Evolutionary conservation across 768 basidiomycete species (phyloP), one percentile per base, ranked within the genome.

Genomic region (Leccinellum albellum): DNA sequence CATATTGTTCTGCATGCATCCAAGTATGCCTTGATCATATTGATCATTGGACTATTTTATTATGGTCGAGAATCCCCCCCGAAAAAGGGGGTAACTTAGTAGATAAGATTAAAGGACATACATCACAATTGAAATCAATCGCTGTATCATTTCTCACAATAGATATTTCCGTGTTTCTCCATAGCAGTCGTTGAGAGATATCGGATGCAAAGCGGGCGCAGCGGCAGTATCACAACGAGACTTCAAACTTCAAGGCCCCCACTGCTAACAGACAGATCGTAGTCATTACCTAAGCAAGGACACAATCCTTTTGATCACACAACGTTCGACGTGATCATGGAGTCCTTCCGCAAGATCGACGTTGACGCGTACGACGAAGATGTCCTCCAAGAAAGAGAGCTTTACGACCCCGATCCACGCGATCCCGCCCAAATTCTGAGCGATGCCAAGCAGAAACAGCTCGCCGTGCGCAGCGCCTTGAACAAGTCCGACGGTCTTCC

Each of bases 281-380:
- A 9, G 13, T 21, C n/a, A 7, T 56, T 55, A 56, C 55, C n/a
- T 63, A 62, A 62, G 48, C 62, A 31, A n/a, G 10, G 7, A 14
- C 26, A 12, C 33, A 3, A 33, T 28, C 24, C 12, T 28, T 24
- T 26, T 52, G 32, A 51, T 20, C 33, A 42, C 44, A 32, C 24
- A 21, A 44, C 42, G 13, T 23, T 54, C 53, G 13, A 74, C 75
- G 66, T n/a, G 17, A 82, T 79, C 28, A 28, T 28, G 77, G 17
- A 35, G 35, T 83, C 85, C 52, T 97, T 94, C 74, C 81, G 95
- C 65, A 95, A 94, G 75, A 93, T 97, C 75, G 88, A 98, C 76
- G 88, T 98, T 67, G 96, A 98, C 76, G 80, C 77, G 40, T 92
- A 86, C 75, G 96, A 98, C 69, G 96, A 98, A 72, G 96, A 98